A percentile compares a stretch with the other conserved stretches of the same genome.
phyloP scores from a whole-genome alignment of 805 yeast genomes.

The Ogataea kodamae region DNA sequence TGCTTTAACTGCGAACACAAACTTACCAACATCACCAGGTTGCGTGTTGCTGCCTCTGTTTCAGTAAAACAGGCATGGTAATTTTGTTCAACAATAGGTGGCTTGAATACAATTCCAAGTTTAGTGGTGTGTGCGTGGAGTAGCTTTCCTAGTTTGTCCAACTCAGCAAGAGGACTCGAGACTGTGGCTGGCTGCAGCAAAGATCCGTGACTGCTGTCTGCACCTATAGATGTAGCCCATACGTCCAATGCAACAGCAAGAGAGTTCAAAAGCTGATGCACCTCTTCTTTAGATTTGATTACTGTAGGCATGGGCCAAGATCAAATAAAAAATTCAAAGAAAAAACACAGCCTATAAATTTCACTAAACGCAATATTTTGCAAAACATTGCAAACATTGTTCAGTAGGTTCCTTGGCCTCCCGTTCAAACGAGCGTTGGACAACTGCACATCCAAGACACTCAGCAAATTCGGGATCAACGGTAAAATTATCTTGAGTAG shows the following conservation, averaged over 20 bases:
- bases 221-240: constrained; percentile 18
- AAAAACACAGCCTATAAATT: constrained; percentile 3
- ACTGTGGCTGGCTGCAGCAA: constrained; percentile 26
- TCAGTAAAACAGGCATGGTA: constrained; percentile 46
- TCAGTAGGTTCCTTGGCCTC: constrained; percentile 48
- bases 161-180: constrained; percentile 49
- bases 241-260: constrained; percentile 18
- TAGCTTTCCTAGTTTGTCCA: constrained; percentile 54
- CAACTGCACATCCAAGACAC: constrained; percentile 79
- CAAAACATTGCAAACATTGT: constrained; percentile 67
- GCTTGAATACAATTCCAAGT: constrained; percentile 65
- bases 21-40: constrained; percentile 43
- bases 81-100: constrained; percentile 44
- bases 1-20: constrained; percentile 40
- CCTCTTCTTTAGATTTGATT: constrained; percentile 14
- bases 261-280: constrained; percentile 18
- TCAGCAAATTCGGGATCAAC: constrained; percentile 61
- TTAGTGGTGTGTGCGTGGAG: constrained; percentile 76
- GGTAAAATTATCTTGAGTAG: constrained; percentile 56
- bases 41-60: constrained; percentile 42
- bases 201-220: constrained; percentile 1
- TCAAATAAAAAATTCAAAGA: constrained; percentile 2
- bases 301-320: constrained; percentile 6
- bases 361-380: constrained; percentile 56
- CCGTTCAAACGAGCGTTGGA: constrained; percentile 73